Base-by-base conservation (phyloP, 2,329 filamentous ascomycete genomes). In the Sporothrix luriei region DNA sequence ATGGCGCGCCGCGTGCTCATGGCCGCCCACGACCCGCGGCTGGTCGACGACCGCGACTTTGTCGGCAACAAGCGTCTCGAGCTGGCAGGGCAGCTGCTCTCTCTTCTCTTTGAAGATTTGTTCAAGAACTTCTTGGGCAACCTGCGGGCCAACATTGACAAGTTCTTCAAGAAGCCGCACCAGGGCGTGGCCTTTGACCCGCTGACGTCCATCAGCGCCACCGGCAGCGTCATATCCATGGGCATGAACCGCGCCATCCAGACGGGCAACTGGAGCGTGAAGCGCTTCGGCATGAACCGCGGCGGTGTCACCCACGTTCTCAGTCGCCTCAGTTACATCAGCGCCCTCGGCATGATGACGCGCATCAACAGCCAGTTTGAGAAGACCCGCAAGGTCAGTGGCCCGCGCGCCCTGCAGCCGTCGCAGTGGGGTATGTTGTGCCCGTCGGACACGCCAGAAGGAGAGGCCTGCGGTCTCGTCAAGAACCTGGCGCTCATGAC, bases 401-500 rank as follows among this genome's bases (percentile, higher is more conserved):
- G 96, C 74, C 95, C 96, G 75, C 90, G 95, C 86, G 95, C 96
- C 21, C 84, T 99, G 64, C 95, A 99, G 77, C 94, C 95, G 7
- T 99, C 95, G 0, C 95, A 99, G 75, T 99, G 97, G 82, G 95
- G 95, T 75, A 97, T 99, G 94, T 84, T 99, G 68, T 99, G 95
- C 78, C 91, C 94, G 0, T 96, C 95, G 13, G 95, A 99, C 84
- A 99, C 95, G 0, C 95, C 95, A 7, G 95, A 99, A 89, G 95
- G 95, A 81, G 95, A 99, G 82, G 94, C 95, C 13, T 99, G 95
- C 81, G 95, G 95, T 84, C 82, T 99, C 70, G 94, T 99, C 75
- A 99, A 99, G 84, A 99, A 99, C 77, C 81, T 99, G 82, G 95
- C 95, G 10, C 84, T 99, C 70, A 99, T 99, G 95, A 99, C 96